A percentile compares a stretch with the other conserved stretches of the same genome.
These are phyloP conservation scores for Saccharomyces eubayanus DNA, from an alignment of 805 yeast genomes.

Conservation along the genomic window DNA sequence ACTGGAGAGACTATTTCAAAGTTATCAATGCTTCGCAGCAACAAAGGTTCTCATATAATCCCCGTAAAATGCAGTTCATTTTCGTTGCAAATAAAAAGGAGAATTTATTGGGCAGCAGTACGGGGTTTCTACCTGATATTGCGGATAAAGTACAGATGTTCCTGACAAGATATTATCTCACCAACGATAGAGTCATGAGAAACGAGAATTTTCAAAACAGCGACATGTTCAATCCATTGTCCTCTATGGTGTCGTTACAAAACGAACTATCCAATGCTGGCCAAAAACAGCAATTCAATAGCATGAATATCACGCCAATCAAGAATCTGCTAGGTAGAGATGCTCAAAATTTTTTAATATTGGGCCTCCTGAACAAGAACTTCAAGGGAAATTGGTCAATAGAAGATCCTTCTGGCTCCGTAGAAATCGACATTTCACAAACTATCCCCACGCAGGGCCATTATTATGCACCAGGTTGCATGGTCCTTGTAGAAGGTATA, in stretches of 20 bases:
- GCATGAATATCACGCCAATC: slow-evolving; percentile 53
- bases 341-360: slow-evolving; percentile 62
- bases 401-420: slow-evolving; percentile 73
- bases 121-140: slow-evolving; percentile 20
- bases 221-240: slow-evolving; percentile 29
- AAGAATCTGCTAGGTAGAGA: slow-evolving; percentile 83
- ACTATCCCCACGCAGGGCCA: slow-evolving; percentile 55
- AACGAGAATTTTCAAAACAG: slow-evolving; percentile 59
- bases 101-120: slow-evolving; percentile 4
- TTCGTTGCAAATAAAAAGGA: slow-evolving; percentile 18
- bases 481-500: slow-evolving; percentile 76
- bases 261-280: slow-evolving; percentile 10
- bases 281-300: slow-evolving; percentile 7
- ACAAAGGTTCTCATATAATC: slow-evolving; percentile 57
- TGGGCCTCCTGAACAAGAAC: slow-evolving; percentile 65
- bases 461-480: slow-evolving; percentile 66
- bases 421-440: slow-evolving; percentile 58
- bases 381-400: slow-evolving; percentile 62
- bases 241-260: slow-evolving; percentile 24
- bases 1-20: slow-evolving; percentile 69
- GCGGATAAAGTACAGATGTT: slow-evolving; percentile 36
- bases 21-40: slow-evolving; percentile 57
- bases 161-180: slow-evolving; percentile 48
- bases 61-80: slow-evolving; percentile 52
- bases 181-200: slow-evolving; percentile 64